Evolutionary conservation across 352 stramenopile species (phyloP).

Genomic region (Albugo laibachii): DNA sequence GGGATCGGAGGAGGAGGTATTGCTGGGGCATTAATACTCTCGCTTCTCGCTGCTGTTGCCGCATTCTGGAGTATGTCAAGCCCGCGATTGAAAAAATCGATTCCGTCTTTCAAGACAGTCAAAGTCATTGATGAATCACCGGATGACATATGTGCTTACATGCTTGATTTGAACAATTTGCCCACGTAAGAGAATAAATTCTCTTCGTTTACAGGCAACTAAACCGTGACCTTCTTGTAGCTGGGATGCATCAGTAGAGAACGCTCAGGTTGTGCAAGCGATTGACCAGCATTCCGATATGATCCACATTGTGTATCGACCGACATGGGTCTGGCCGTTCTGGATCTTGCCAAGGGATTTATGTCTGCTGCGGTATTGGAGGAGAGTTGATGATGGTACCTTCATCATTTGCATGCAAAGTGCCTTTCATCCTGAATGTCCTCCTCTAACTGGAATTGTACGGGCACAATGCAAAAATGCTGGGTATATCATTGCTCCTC

Average conservation of each 20-base stretch:
- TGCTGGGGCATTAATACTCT: conserved; percentile 23
- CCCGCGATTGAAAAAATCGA: conserved; percentile 14
- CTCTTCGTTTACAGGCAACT: not conserved
- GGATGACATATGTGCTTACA: conserved; percentile 48
- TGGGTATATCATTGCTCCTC: conserved; percentile 39
- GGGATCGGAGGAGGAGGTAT: conserved; percentile 42
- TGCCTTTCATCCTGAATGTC: conserved; percentile 48
- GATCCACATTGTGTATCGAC: conserved; percentile 47
- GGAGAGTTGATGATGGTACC: conserved; percentile 38
- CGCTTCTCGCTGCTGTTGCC: conserved; percentile 17
- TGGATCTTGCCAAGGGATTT: conserved; percentile 45
- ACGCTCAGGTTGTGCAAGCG: conserved; percentile 39
- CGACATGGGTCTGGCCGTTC: conserved; percentile 61
- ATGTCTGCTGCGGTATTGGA: conserved; percentile 55
- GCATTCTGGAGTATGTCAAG: conserved; percentile 37
- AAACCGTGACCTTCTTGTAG: conserved; percentile 4
- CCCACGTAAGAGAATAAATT: conserved; percentile 10
- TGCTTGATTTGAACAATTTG: conserved; percentile 57
- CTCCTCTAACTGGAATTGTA: conserved; percentile 30
- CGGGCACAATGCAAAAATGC: conserved; percentile 39
- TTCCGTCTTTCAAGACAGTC: conserved; percentile 49
- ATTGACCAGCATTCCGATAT: conserved; percentile 69
- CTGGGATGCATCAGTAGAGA: conserved; percentile 47
- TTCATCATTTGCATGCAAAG: conserved; percentile 67
- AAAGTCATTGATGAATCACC: conserved; percentile 39